These are phyloP conservation scores for Aspergillus mulundensis DNA, from an alignment of 495 filamentous ascomycete genomes.

Conservation along the genomic window DNA sequence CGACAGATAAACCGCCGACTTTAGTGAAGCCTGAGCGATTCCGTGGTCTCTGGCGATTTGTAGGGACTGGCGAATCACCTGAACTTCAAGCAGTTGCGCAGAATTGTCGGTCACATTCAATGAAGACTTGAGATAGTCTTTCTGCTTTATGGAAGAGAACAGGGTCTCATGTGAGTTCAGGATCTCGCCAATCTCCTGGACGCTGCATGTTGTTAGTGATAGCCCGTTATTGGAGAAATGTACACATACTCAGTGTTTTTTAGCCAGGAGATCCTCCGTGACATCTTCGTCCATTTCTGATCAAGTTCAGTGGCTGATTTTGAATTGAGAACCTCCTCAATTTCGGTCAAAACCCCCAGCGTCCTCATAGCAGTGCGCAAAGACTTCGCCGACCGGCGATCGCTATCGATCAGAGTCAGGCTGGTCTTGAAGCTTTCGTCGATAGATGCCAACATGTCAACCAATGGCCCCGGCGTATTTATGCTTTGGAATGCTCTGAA, in stretches of 20 bases:
- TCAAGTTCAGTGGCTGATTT: conserved; percentile 56
- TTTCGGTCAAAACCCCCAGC: conserved; percentile 74
- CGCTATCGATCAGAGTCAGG: conserved; percentile 53
- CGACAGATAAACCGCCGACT: conserved; percentile 73
- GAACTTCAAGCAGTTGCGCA: conserved; percentile 67
- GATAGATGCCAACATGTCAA: conserved; percentile 48
- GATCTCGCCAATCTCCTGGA: conserved; percentile 75
- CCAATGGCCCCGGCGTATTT: conserved; percentile 58
- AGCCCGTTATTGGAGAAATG: background rate
- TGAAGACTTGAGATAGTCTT: conserved; percentile 54
- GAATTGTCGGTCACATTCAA: conserved; percentile 54
- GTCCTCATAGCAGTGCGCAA: conserved; percentile 63
- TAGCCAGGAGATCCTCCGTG: conserved; percentile 69
- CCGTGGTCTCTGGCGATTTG: conserved; percentile 71
- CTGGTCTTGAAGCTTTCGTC: conserved; percentile 61
- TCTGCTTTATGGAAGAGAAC: conserved; percentile 73
- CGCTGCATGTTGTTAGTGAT: conserved; percentile 45
- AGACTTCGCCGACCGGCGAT: conserved; percentile 53
- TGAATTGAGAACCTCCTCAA: conserved; percentile 69
- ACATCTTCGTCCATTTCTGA: conserved; percentile 57
- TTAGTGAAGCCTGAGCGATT: conserved; percentile 79
- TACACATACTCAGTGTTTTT: conserved; percentile 62
- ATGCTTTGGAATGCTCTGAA: conserved; percentile 79
- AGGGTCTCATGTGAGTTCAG: conserved; percentile 77
- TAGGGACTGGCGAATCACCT: conserved; percentile 67